phyloP scores from a whole-genome alignment of 805 yeast genomes.

The Candida arabinofermentans region DNA sequence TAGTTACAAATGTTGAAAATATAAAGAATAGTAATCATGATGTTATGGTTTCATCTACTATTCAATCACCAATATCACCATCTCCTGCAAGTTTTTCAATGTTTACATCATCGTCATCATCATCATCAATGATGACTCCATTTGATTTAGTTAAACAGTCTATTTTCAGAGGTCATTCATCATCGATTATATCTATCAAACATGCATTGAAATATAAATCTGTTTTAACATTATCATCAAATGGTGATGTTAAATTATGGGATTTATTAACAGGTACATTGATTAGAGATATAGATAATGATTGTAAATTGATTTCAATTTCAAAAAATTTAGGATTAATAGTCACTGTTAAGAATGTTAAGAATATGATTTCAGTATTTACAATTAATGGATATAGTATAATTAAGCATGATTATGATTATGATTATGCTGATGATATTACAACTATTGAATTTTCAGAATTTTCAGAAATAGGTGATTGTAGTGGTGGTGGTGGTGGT shows the following conservation, averaged over 20 bases:
- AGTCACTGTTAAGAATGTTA: conserved; percentile 29
- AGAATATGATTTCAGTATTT: conserved; percentile 31
- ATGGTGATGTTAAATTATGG: conserved; percentile 61
- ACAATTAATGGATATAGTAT: conserved; percentile 47
- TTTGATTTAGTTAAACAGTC: conserved; percentile 10
- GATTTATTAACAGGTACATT: conserved; percentile 51
- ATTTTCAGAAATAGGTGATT: too few relatives aligned
- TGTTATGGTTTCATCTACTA: not conserved
- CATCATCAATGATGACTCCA: conserved; percentile 2
- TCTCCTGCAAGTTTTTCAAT: not conserved
- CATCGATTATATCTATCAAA: conserved; percentile 41
- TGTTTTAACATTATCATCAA: conserved; percentile 49
- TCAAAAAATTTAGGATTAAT: conserved; percentile 56
- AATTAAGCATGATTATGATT: too few relatives aligned
- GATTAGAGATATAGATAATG: conserved; percentile 35
- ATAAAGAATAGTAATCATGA: not conserved
- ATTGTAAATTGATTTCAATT: conserved; percentile 35
- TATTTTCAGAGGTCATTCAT: conserved; percentile 55
- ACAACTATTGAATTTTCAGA: conserved; percentile 19
- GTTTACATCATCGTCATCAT: not conserved
- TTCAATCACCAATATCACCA: not conserved
- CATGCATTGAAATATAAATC: conserved; percentile 50
- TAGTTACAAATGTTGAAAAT: not conserved
- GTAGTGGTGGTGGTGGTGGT: too few relatives aligned
- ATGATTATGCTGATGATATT: too few relatives aligned